Conservation (phyloP, 805 yeast genomes). For the Metschnikowia amazonensis region DNA sequence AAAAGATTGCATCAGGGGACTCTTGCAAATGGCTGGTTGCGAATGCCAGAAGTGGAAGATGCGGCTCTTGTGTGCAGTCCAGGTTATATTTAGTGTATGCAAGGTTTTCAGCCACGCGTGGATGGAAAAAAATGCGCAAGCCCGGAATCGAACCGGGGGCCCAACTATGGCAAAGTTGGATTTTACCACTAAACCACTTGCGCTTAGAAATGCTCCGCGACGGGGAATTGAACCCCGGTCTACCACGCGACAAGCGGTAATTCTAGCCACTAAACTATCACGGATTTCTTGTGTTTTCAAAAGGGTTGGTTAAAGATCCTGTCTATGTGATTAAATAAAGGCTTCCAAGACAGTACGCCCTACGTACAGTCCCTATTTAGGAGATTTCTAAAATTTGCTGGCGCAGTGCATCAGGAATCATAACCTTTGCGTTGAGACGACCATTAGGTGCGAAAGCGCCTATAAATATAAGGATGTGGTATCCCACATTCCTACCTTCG, state of each 20-base stretch:
- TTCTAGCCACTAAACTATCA: conserved; percentile 19
- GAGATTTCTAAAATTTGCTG: too few species aligned
- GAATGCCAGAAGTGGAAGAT: conserved; percentile 1
- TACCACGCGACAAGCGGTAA: conserved; percentile 20
- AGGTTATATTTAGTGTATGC: background rate
- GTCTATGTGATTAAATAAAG: too few species aligned
- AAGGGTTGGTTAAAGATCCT: too few species aligned
- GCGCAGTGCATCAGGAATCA: background rate
- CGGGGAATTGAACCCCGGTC: conserved; percentile 21
- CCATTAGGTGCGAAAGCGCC: background rate
- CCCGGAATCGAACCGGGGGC: conserved; percentile 24
- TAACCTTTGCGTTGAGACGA: background rate
- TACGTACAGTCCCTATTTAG: too few species aligned
- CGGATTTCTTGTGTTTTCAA: conserved; percentile 14
- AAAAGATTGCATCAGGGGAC: background rate
- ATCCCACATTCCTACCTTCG: background rate
- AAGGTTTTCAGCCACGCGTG: background rate
- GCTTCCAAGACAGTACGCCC: too few species aligned
- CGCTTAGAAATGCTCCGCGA: conserved; percentile 17
- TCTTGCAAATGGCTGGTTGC: conserved; percentile 2
- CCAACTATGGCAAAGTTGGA: conserved; percentile 22
- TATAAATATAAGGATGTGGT: background rate
- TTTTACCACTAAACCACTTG: conserved; percentile 23
- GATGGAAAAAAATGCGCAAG: conserved; percentile 15
- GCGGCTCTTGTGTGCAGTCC: background rate